Evolutionary conservation across 345 rosid genomes (phyloP).

Genomic region (Citrus cavaleriei): DNA sequence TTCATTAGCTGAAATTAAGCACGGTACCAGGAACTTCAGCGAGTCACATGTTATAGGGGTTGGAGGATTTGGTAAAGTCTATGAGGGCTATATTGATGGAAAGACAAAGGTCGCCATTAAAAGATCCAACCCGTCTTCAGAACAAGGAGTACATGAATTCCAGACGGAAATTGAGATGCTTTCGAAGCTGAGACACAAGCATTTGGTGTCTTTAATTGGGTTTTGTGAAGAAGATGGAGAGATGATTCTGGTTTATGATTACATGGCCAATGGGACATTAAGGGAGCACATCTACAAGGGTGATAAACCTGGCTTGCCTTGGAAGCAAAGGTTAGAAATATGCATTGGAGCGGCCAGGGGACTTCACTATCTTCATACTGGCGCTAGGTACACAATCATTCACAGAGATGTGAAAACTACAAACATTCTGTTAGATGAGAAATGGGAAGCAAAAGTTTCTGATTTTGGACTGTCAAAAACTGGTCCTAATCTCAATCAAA

Average conservation of each 20-base stretch:
- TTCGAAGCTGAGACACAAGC: conserved; percentile 61
- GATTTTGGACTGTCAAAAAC: conserved; percentile 68
- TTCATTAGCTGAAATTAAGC: conserved; percentile 40
- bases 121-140: conserved; percentile 60
- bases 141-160: conserved; percentile 62
- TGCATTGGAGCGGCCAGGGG: conserved; percentile 73
- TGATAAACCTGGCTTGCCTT: conserved; percentile 32
- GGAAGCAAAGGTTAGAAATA: conserved; percentile 61
- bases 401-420: conserved; percentile 77
- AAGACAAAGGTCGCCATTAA: conserved; percentile 53
- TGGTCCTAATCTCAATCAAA: conserved; percentile 40
- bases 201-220: conserved; percentile 63
- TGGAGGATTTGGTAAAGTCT: conserved; percentile 72
- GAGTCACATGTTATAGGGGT: conserved; percentile 52
- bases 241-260: conserved; percentile 62
- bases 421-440: conserved; percentile 58
- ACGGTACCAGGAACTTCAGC: conserved; percentile 44
- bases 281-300: conserved; percentile 47
- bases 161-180: conserved; percentile 68
- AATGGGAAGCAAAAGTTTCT: conserved; percentile 67
- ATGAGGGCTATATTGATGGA: conserved; percentile 45
- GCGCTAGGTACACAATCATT: conserved; percentile 56
- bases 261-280: conserved; percentile 61
- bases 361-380: conserved; percentile 72
- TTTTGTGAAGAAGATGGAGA: conserved; percentile 63